A percentile compares a stretch with the other conserved stretches of the same genome.
These are phyloP conservation scores for Trematosphaeria pertusa DNA, from an alignment of 2,329 filamentous ascomycete species.

Conservation along the genomic window DNA sequence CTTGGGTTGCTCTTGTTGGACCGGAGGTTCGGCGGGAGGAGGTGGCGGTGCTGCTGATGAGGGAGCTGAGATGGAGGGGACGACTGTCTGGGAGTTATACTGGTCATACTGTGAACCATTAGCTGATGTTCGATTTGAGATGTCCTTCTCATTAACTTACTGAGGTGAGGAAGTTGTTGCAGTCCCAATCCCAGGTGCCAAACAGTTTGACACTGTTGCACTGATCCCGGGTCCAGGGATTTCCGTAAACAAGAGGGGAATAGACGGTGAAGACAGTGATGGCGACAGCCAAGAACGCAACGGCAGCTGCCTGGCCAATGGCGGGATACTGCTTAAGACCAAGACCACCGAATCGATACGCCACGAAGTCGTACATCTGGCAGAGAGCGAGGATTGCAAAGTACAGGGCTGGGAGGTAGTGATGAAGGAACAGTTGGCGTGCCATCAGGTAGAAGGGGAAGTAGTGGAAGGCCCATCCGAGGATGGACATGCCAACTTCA, in stretches of 20 bases:
- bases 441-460: conserved; percentile 99
- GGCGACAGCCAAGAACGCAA: conserved; percentile 75
- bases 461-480: conserved; percentile 97
- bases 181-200: conserved; percentile 94
- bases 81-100: conserved; percentile 11
- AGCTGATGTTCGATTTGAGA: background rate
- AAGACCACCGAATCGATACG: conserved; percentile 73
- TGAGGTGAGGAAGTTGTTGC: conserved; percentile 86
- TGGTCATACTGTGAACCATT: conserved; percentile 18
- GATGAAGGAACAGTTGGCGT: conserved; percentile 96
- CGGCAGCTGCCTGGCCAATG: conserved; percentile 76
- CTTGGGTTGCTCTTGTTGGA: conserved; percentile 16
- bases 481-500: conserved; percentile 86
- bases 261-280: conserved; percentile 83
- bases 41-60: conserved; percentile 33
- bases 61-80: conserved; percentile 29
- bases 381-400: conserved; percentile 90
- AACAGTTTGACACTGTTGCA: conserved; percentile 90
- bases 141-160: conserved; percentile 65
- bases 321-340: conserved; percentile 73
- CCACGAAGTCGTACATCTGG: conserved; percentile 86
- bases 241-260: conserved; percentile 89
- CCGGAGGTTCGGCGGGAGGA: conserved; percentile 24
- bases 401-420: conserved; percentile 97
- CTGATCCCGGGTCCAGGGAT: conserved; percentile 87